Base-by-base conservation (phyloP, 148 eudicot genomes). In the Linanthus parryae region DNA sequence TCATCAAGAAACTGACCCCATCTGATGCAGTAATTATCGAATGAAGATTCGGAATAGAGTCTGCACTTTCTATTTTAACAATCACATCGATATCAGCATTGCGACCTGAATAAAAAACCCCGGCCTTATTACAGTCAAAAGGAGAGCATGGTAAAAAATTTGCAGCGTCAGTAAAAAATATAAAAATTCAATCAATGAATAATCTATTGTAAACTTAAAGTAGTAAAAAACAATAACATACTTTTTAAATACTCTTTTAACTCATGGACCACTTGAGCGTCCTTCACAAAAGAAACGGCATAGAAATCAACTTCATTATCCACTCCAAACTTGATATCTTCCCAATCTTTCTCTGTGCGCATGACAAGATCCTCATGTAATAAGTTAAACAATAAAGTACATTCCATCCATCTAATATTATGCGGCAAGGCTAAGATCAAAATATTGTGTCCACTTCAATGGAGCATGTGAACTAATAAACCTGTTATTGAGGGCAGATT, bases 221-320 rank as follows among this genome's bases (percentile, higher is more conserved):
- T n/a, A n/a, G n/a, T n/a, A n/a, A n/a, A n/a, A n/a, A n/a, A n/a
- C 36, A 11, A 48, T 11, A 54, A 15, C 47, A 55, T 76, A 92
- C 99, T 64, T 65, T 65, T 75, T 16, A 92, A 88, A 68, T 88
- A 92, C 56, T 73, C 79, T 80, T 92, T 82, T 75, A 92, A 61
- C 56, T 92, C 91, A 63, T 79, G 88, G 42, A 92, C 76, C 66
- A 92, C 99, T 61, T 70, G 47, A 28, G 96, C 96, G 65, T 80
- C 85, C 75, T 92, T 92, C 58, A 92, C 99, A 70, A 88, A 92
- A 33, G 99, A 92, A 65, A 92, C 96, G 54, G 99, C 99, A 64
- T 92, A 92, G 54, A 78, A 92, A 60, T 92, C 99, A 63, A 92
- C 88, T 66, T 72, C 53, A 50, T 92, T 92, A 59, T 92, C 96